Evolutionary conservation across 371 early-diverging fungal species (phyloP), one percentile per base, ranked within the genome.

Genomic region (Sporodiniella umbellata): DNA sequence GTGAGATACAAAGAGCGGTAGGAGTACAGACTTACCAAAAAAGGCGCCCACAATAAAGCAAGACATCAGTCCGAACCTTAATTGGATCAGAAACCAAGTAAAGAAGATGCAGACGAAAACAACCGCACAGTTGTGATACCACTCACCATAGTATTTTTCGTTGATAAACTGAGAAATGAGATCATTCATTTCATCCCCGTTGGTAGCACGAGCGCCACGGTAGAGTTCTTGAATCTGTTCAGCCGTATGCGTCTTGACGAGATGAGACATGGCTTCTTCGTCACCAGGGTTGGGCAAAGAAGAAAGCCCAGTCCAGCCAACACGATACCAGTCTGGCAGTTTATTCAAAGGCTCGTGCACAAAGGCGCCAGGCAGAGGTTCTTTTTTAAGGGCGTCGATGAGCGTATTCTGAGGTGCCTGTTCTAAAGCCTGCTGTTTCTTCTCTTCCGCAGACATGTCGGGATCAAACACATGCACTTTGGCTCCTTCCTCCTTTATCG

Each of bases 261-360:
- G 48, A 7, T 45, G 49, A 4, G 56, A 46, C 57, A 68, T 58
- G 15, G 58, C 51, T 7, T 38, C 50, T 48, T 70, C 74, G 42
- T 74, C 67, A 5, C 74, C 74, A 8, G 74, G 74, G 45, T 73
- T 73, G n/a, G 74, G 74, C 2, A 72, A 42, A 15, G 56, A 53
- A 6, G 75, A 71, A 37, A 70, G 66, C 1, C 60, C 47, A 14
- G 72, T 75, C 76, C 76, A 75, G 6, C 76, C 76, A 4, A 31
- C 31, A 12, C 12, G 31, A 31, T 31, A 31, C 31, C 31, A 31
- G 1, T 31, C 31, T 31, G 31, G 31, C 7, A 31, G 0, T 2
- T 31, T 31, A 12, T 31, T 31, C 14, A 53, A 14, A 22, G 58
- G 45, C 0, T 40, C 46, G 6, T 33, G 23, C 1, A 42, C 54